Evolutionary conservation across 495 filamentous ascomycete species (phyloP).

Genomic region (Tuber melanosporum): DNA sequence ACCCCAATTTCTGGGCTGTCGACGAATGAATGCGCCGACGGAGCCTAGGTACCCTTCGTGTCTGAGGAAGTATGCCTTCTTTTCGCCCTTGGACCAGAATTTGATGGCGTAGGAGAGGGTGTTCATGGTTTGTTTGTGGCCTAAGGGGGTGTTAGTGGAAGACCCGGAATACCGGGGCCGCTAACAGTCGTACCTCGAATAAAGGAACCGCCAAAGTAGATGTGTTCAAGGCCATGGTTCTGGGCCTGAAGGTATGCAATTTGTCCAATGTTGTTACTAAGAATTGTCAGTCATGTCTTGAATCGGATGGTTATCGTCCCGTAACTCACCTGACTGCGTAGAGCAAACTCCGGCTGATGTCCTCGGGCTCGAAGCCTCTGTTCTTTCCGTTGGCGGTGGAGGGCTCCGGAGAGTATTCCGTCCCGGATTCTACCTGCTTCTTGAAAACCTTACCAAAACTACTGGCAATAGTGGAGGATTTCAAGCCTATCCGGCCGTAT

Average conservation of each 20-base stretch:
- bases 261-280: constrained; percentile 93
- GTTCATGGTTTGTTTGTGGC: constrained; percentile 95
- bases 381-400: background rate
- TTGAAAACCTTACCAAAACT: constrained; percentile 92
- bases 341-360: constrained; percentile 65
- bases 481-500: constrained; percentile 89
- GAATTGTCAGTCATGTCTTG: constrained; percentile 30
- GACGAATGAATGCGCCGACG: constrained; percentile 87
- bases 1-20: constrained; percentile 88
- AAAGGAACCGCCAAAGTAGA: constrained; percentile 96
- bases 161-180: background rate
- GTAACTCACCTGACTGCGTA: constrained; percentile 66
- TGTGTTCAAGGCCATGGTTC: constrained; percentile 80
- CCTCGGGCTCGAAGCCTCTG: constrained; percentile 56
- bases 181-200: constrained; percentile 53
- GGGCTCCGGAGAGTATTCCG: constrained; percentile 8
- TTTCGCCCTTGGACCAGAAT: constrained; percentile 91
- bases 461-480: constrained; percentile 86
- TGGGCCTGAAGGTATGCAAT: constrained; percentile 93
- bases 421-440: constrained; percentile 32
- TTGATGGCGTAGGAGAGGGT: constrained; percentile 90
- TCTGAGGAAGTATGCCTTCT: constrained; percentile 90
- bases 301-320: background rate
- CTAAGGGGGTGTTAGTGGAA: constrained; percentile 37
- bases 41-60: constrained; percentile 97